Base-by-base conservation (phyloP, 192 early-diverging fungal species). In the Coemansia sp. region DNA sequence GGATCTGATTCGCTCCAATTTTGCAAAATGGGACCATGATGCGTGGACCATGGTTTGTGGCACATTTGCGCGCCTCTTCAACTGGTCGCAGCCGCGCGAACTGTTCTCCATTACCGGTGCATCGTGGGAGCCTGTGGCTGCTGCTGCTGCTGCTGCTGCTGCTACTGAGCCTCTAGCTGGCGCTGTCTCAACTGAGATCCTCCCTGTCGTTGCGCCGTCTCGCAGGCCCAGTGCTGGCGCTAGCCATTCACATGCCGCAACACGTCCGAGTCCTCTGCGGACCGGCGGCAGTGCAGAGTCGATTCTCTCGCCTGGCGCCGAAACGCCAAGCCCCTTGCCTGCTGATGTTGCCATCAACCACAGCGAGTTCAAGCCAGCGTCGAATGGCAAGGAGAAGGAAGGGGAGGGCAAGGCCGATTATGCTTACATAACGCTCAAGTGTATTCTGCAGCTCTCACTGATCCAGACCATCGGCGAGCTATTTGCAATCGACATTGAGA, bases 391-490 rank as follows among this genome's bases (percentile, higher is more conserved):
- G 42, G 42, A 8, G 42, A 19, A 8, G 14, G 42, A 25, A 4
- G 45, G 45, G 22, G 45, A 47, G 61, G 67, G 44, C 72, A 86
- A 64, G 84, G 88, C 86, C 27, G 86, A 90, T 50, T 95, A 96
- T 78, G 85, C 89, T 55, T 86, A 85, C 56, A 92, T 92, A 22
- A 92, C 93, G 59, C 86, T 92, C 22, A 94, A 94, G 69, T 97
- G 95, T 74, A 87, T 94, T 1, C 72, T 93, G 34, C 95, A 97
- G 57, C 79, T 95, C 50, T 82, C 93, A 56, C 74, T 97, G 19
- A 93, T 97, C 52, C 92, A 95, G 68, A 95, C 92, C 0, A 70
- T 97, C 29, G 87, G 91, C 64, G 93, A 95, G 57, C 81, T 94
- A 17, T 79, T 91, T 63, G 78, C 41, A 48, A 55, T 61, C 67